Evolutionary conservation across 306 rosid species (phyloP), one percentile per base, ranked within the genome.

Genomic region (Inga oerstediana): DNA sequence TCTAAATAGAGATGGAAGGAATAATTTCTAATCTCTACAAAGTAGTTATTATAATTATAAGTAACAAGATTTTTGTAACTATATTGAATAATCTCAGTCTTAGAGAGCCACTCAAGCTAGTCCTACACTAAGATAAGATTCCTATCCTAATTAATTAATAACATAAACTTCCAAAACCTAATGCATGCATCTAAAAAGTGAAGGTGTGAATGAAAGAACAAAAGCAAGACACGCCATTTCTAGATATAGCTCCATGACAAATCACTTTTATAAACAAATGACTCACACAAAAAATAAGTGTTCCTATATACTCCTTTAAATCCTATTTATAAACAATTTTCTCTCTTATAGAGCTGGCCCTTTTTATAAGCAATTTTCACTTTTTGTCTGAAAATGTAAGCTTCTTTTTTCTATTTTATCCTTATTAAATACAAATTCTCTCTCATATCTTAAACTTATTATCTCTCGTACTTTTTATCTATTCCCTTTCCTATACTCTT

Each of bases 171-270:
- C 76, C 83, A 79, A 79, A 56, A 74, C 71, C 56, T 41, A 44
- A 54, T 81, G 51, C 51, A 69, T 73, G 69, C n/a, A 30, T 32
- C 43, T 62, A 24, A 51, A 77, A 77, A 74, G 77, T 34, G 80
- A 64, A 64, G 41, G n/a, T 54, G n/a, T 65, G 77, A 34, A 79
- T 39, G 66, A 46, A 62, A 48, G 77, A 62, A 75, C 80, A 75
- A 72, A 86, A 70, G 81, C 76, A 75, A 75, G 81, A 52, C 80
- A 83, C 77, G 32, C 64, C 79, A 64, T 65, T 77, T 67, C n/a
- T 62, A 27, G 2, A 10, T 4, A 11, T 27, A 30, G 76, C 78
- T 80, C 75, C 15, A 73, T 73, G 75, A 82, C 83, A 85, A 85
- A 41, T 65, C 27, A 73, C 76, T 74, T 41, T 49, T 62, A 72